Evolutionary conservation across 2,329 filamentous ascomycete species (phyloP).

Genomic region (Graphium sp.): DNA sequence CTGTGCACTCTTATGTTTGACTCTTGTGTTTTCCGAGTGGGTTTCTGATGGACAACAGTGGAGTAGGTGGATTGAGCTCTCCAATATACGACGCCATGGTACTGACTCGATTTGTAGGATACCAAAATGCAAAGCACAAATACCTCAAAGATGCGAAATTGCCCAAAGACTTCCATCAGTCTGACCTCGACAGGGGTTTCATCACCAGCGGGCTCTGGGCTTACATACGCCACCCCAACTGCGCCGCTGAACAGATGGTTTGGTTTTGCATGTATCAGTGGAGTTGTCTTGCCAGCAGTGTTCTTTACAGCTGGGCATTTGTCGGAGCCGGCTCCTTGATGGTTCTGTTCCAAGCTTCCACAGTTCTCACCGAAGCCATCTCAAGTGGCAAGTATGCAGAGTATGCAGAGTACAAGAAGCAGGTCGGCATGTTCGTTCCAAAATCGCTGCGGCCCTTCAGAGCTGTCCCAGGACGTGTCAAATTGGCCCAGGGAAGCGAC

Average conservation of each 20-base stretch:
- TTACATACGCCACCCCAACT: constrained; percentile 87
- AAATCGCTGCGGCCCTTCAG: constrained; percentile 26
- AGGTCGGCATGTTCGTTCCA: constrained; percentile 74
- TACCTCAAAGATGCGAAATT: constrained; percentile 63
- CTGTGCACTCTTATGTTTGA: constrained; percentile 27
- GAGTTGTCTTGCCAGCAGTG: constrained; percentile 59
- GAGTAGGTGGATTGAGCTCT: constrained; percentile 30
- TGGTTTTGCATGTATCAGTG: constrained; percentile 85
- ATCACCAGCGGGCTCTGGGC: constrained; percentile 71
- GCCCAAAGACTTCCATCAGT: constrained; percentile 44
- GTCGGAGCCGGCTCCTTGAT: constrained; percentile 54
- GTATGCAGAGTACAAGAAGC: constrained; percentile 68
- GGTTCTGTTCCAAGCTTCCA: constrained; percentile 76
- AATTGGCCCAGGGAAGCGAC: constrained; percentile 32
- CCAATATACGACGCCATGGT: neutral
- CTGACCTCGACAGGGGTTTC: constrained; percentile 82
- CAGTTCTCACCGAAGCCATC: constrained; percentile 71
- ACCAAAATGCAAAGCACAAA: constrained; percentile 61
- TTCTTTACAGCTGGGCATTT: constrained; percentile 63
- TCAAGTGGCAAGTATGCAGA: constrained; percentile 73
- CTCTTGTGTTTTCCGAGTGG: constrained; percentile 48
- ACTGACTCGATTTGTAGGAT: constrained; percentile 30
- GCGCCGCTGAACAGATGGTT: constrained; percentile 76
- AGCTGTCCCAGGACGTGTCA: too few relatives aligned
- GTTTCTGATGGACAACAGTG: constrained; percentile 89